Conservation (phyloP, 257 asterid genomes). For the Gardenia jasminoides region DNA sequence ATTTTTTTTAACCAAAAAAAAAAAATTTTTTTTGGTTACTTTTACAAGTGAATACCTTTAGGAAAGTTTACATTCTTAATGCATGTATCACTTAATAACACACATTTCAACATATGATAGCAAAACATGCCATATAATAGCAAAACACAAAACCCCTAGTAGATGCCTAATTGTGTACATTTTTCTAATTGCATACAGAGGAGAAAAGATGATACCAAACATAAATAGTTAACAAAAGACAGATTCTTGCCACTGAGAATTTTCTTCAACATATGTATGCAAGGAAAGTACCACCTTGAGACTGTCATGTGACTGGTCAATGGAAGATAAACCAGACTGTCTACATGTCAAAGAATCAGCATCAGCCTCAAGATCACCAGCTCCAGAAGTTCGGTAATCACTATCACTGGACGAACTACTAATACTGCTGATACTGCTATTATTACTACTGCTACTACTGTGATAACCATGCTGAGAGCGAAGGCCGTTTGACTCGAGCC, state of each 20-base stretch:
- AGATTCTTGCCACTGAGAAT: not conserved
- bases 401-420: slow-evolving; percentile 91
- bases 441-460: slow-evolving; percentile 89
- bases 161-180: not conserved
- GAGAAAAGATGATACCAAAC: not conserved
- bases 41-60: too few species aligned
- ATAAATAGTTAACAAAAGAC: slow-evolving; percentile 1
- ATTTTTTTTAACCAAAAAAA: too few species aligned
- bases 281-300: slow-evolving; percentile 49
- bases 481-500: slow-evolving; percentile 59
- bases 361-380: slow-evolving; percentile 95
- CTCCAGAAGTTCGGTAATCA: slow-evolving; percentile 66
- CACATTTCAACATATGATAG: too few species aligned
- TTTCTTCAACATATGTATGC: not conserved
- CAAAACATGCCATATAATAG: not conserved
- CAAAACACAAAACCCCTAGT: not conserved
- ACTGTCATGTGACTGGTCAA: slow-evolving; percentile 62
- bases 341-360: slow-evolving; percentile 88
- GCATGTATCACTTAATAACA: too few species aligned
- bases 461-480: slow-evolving; percentile 65
- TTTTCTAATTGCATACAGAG: not conserved
- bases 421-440: slow-evolving; percentile 83
- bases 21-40: too few species aligned
- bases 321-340: slow-evolving; percentile 84
- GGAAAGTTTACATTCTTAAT: too few species aligned